Percentiles rank a stretch among this genome's conserved stretches.
phyloP scores from a whole-genome alignment of 2,329 filamentous ascomycete genomes.

The Clonostachys solani region DNA sequence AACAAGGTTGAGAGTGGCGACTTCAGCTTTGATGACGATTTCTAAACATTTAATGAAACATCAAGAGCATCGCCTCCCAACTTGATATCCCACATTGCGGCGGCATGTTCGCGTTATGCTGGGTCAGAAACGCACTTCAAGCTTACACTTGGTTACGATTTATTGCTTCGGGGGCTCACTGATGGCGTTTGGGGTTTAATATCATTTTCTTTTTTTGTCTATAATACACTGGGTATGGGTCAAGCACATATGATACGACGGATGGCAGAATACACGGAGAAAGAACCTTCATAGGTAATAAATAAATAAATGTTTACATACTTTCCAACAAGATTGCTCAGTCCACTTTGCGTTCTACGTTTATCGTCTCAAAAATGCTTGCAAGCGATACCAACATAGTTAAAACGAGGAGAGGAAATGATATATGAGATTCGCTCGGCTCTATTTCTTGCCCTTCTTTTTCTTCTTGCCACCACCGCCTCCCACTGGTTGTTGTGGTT shows the following conservation, averaged over 20 bases:
- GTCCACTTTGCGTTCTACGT: too few species aligned
- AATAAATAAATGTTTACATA: not conserved
- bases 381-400: too few species aligned
- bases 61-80: slow-evolving; percentile 1
- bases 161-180: not conserved
- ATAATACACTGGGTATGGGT: slow-evolving; percentile 1
- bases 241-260: slow-evolving; percentile 2
- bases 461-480: slow-evolving; percentile 57
- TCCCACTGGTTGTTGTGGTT: slow-evolving; percentile 19
- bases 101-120: too few species aligned
- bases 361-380: too few species aligned
- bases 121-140: too few species aligned
- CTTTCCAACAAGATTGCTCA: not conserved
- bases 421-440: not conserved
- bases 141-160: not conserved
- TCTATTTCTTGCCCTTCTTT: slow-evolving; percentile 66
- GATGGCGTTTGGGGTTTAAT: not conserved
- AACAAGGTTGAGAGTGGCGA: slow-evolving; percentile 63
- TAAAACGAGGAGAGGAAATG: too few species aligned
- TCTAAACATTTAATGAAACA: slow-evolving; percentile 52
- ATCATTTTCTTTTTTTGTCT: not conserved
- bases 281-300: too few species aligned
- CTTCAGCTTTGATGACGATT: slow-evolving; percentile 95
- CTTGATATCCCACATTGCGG: too few species aligned
- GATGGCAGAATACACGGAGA: too few species aligned